Conservation (phyloP, 306 rosid genomes). For the Cicer judaicum region DNA sequence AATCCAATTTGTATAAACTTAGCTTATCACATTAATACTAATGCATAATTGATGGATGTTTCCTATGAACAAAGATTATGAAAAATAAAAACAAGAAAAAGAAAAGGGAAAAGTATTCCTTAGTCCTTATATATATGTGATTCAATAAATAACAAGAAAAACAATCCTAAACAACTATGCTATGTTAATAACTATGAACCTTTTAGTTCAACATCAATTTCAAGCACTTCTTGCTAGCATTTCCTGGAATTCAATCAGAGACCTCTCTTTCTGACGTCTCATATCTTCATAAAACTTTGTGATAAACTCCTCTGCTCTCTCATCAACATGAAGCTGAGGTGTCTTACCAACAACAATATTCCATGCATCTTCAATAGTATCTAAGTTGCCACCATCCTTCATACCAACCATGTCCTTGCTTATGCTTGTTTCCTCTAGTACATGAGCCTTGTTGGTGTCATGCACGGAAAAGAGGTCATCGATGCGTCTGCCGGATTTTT, state of each 20-base stretch:
- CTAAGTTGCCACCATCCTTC: conserved; percentile 31
- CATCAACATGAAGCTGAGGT: conserved; percentile 47
- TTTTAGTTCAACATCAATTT: background rate
- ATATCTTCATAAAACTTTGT: conserved; percentile 53
- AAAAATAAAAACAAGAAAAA: conserved; percentile 24
- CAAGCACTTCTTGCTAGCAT: background rate
- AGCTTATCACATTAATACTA: background rate
- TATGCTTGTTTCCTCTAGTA: conserved; percentile 10
- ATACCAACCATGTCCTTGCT: conserved; percentile 36
- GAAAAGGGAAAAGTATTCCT: background rate
- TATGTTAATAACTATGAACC: background rate
- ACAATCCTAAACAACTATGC: conserved; percentile 25
- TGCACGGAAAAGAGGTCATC: conserved; percentile 61
- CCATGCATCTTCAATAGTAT: conserved; percentile 58
- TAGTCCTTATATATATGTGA: background rate
- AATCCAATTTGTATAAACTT: conserved; percentile 31
- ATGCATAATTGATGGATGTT: conserved; percentile 20
- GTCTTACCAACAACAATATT: conserved; percentile 47
- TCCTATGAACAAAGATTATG: background rate
- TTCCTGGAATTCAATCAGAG: conserved; percentile 40
- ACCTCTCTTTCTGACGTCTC: conserved; percentile 52
- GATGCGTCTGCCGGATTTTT: conserved; percentile 55
- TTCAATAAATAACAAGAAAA: conserved; percentile 1
- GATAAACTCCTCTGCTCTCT: conserved; percentile 69
- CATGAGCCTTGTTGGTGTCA: conserved; percentile 15